Conservation (phyloP, 2,329 filamentous ascomycete species). For the Epichloe uncinata region DNA sequence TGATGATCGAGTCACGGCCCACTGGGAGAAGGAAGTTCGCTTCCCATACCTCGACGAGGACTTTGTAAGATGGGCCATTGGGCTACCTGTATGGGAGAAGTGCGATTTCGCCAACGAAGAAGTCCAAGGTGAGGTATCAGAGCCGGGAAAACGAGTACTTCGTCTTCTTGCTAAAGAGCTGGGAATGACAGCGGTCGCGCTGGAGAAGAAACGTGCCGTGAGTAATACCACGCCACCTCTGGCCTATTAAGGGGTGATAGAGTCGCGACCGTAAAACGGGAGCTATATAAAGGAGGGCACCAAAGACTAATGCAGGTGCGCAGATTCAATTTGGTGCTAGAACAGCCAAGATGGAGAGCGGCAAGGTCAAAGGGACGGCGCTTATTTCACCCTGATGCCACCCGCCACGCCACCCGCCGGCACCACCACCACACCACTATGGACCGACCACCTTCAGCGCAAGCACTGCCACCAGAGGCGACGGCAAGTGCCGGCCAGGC, state of each 20-base stretch:
- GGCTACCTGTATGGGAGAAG: constrained; percentile 65
- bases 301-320: neutral
- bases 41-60: constrained; percentile 87
- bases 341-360: constrained; percentile 70
- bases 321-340: constrained; percentile 73
- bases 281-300: too few relatives aligned
- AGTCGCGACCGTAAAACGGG: neutral
- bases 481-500: constrained; percentile 1
- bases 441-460: neutral
- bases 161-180: constrained; percentile 63
- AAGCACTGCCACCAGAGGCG: neutral
- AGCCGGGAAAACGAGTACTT: constrained; percentile 70
- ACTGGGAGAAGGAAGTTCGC: constrained; percentile 79
- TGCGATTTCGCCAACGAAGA: constrained; percentile 61
- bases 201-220: constrained; percentile 60
- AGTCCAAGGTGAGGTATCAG: constrained; percentile 21
- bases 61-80: constrained; percentile 69
- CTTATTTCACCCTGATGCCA: constrained; percentile 30
- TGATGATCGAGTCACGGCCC: constrained; percentile 79
- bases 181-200: constrained; percentile 56
- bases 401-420: neutral
- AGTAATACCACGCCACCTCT: neutral
- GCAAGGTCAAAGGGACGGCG: constrained; percentile 55
- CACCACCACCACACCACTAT: neutral
- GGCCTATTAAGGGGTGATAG: neutral